Evolutionary conservation across 257 asterid genomes (phyloP), one percentile per base, ranked within the genome.

Genomic region (Solanum phureja): DNA sequence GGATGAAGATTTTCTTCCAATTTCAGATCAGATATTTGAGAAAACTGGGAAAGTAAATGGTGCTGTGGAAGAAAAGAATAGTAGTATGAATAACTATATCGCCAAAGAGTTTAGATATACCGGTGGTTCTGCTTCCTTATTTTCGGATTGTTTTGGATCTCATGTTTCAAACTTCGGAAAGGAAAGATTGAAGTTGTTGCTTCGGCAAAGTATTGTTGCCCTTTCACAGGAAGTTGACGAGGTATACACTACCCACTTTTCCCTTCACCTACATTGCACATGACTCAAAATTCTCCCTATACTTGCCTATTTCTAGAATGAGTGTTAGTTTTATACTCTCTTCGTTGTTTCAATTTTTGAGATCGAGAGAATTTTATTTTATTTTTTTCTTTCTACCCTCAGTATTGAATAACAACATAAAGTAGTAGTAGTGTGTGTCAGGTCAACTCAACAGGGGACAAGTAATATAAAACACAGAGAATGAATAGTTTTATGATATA

Each of bases 151-250:
- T 83, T 42, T 95, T 83, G 98, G 98, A 89, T 90, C 94, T 85
- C 90, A 77, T 76, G 90, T 95, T 87, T 89, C 96, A 2, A 96
- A 94, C 37, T 87, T 73, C 66, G 89, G 88, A 88, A 95, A 46
- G 87, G 96, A 93, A 85, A 93, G 94, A 85, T 88, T 95, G 83
- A 92, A 88, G 84, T 87, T 93, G 21, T 64, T 94, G 91, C 93
- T 96, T 87, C 90, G 92, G 84, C 92, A 93, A 87, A 90, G 98
- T 89, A 94, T 92, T 86, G 76, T 75, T 88, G 72, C 92, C 77
- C 95, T 97, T 89, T 75, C 93, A 5, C 87, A 87, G 82, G 99
- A 95, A 92, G 93, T 95, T 83, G 96, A 97, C 37, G 97, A 95
- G 97, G 99, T 95, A 91, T 71, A 76, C 60, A 11, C 49, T 40